Evolutionary conservation across 768 basidiomycete species (phyloP).

Genomic region (Calvatia gigantea): DNA sequence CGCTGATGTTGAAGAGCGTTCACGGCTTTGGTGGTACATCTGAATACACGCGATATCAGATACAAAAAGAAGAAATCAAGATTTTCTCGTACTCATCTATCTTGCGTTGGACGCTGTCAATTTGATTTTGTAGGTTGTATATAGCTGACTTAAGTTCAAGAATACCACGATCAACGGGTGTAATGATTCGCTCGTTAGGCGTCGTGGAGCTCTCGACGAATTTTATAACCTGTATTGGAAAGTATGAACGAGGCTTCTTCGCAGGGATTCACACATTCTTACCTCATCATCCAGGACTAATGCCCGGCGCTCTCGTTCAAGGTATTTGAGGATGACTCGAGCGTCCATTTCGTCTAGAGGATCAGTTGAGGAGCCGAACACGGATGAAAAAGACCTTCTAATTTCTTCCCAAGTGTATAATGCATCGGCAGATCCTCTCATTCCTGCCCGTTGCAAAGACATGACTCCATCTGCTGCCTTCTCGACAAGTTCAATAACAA

Average conservation of each 20-base stretch:
- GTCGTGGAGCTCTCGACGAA: constrained; percentile 47
- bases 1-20: constrained; percentile 64
- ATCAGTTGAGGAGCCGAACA: constrained; percentile 22
- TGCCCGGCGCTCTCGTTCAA: constrained; percentile 70
- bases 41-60: constrained; percentile 25
- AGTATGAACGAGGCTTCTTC: neutral
- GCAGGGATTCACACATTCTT: constrained; percentile 20
- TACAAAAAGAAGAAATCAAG: neutral
- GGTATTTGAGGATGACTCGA: constrained; percentile 67
- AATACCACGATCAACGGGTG: constrained; percentile 78
- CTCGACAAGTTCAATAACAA: constrained; percentile 63
- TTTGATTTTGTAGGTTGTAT: constrained; percentile 60
- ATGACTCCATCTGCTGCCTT: constrained; percentile 58
- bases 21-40: constrained; percentile 65
- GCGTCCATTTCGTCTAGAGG: constrained; percentile 59
- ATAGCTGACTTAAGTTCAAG: constrained; percentile 77
- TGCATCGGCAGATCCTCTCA: constrained; percentile 50
- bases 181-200: constrained; percentile 45
- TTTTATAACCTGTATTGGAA: constrained; percentile 66
- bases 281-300: constrained; percentile 70
- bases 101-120: constrained; percentile 63
- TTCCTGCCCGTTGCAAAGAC: constrained; percentile 36
- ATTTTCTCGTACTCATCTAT: constrained; percentile 61
- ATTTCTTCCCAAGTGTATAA: constrained; percentile 65
- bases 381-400: constrained; percentile 50